Evolutionary conservation across 2,329 filamentous ascomycete genomes (phyloP), one percentile per base, ranked within the genome.

Genomic region (Calonectria multiphialidica): DNA sequence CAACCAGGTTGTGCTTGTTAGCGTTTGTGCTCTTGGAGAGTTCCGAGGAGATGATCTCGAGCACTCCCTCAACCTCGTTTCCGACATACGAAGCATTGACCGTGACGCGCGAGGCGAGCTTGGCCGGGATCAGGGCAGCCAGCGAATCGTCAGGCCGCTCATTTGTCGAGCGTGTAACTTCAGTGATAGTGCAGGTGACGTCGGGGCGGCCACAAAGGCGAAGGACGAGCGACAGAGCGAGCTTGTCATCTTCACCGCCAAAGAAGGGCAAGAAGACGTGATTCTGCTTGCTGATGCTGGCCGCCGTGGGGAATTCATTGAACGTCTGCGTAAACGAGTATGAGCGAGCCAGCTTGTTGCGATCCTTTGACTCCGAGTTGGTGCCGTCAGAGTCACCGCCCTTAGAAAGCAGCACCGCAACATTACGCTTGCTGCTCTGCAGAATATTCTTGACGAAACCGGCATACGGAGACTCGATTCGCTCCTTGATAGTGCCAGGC

Each of bases 181-280:
- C 57, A 12, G 45, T 45, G 16, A 69, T 55, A 2, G 66, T 45
- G 35, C 66, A 69, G 1, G 66, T 63, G 10, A 69, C 66, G 25
- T 69, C 66, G 4, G 37, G 66, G 3, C 66, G 45, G 18, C 50
- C 57, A 25, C 66, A 69, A 25, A 69, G 66, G 21, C 62, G 28
- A 1, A 69, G 47, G 25, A 64, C 66, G 3, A 69, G 25, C 13
- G 50, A 35, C 3, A 69, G 66, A 2, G 66, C 66, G 7, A 69
- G 45, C 5, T 63, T 53, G 16, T 69, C 66, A 10, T 69, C 66
- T 1, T n/a, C 13, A 45, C 57, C 45, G 12, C 66, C 66, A 37
- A 69, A 69, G 35, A 63, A 69, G 9, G 66, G 66, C 3, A 69
- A 33, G 18, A 69, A 55, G 25, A 69, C 35, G 45, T 69, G 66